These are phyloP conservation scores for Rhizophlyctis rosea DNA, from an alignment of 192 early-diverging fungal species.

Conservation along the genomic window DNA sequence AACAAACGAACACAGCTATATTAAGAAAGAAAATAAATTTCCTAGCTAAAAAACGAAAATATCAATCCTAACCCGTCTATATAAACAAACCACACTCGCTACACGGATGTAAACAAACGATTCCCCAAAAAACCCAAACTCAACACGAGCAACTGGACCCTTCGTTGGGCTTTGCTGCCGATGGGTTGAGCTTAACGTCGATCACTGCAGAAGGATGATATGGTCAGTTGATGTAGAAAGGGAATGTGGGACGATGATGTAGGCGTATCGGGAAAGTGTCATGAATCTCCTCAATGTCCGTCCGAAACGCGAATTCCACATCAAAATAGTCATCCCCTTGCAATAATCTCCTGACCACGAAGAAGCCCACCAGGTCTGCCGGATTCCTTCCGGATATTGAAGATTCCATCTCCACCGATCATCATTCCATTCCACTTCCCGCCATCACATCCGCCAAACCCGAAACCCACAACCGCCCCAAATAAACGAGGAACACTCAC, in stretches of 20 bases:
- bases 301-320: not conserved
- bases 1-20: too few species aligned
- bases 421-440: too few species aligned
- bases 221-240: too few species aligned
- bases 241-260: too few species aligned
- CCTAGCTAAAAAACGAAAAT: not conserved
- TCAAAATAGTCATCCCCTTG: not conserved
- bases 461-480: not conserved
- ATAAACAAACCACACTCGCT: not conserved
- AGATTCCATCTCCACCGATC: too few species aligned
- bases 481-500: conserved; percentile 8
- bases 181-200: conserved; percentile 45
- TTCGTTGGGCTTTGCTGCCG: conserved; percentile 23
- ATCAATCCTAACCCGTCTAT: not conserved
- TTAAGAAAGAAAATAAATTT: too few species aligned
- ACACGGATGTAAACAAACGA: not conserved
- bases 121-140: not conserved
- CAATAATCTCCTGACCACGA: conserved; percentile 13
- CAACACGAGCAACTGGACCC: conserved; percentile 49
- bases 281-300: not conserved
- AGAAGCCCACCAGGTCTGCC: too few species aligned
- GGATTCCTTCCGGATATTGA: too few species aligned
- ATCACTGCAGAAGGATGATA: conserved; percentile 34
- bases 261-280: not conserved
- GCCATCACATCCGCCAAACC: not conserved